phyloP scores from a whole-genome alignment of 2,329 filamentous ascomycete species.

The Ophiostoma piceae region DNA sequence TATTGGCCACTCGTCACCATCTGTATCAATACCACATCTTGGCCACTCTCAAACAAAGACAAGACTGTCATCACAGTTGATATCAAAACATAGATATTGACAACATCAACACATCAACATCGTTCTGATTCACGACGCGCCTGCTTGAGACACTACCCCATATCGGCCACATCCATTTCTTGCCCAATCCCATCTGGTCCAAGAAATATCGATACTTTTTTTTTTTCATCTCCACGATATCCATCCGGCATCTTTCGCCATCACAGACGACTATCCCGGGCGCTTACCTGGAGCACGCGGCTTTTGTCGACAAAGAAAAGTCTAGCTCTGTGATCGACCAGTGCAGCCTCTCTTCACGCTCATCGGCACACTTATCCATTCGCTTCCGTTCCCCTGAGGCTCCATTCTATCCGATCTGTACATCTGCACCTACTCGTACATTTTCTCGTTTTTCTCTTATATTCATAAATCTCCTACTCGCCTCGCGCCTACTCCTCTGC shows the following conservation, averaged over 20 bases:
- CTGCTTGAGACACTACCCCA: not conserved
- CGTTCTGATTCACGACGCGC: not conserved
- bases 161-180: not conserved
- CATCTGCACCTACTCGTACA: not conserved
- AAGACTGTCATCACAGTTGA: not conserved
- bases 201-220: not conserved
- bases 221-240: not conserved
- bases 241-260: not conserved
- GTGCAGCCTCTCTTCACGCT: not conserved
- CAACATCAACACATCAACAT: not conserved
- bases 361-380: not conserved
- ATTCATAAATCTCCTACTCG: not conserved
- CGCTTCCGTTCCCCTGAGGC: not conserved
- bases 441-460: not conserved
- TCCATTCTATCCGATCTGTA: not conserved
- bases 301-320: not conserved
- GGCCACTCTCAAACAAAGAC: not conserved
- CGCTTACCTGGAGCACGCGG: not conserved
- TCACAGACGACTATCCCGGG: not conserved
- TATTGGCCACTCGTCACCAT: not conserved
- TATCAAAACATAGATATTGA: too few species aligned
- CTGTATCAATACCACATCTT: not conserved
- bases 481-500: not conserved
- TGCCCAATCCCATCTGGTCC: not conserved
- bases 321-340: not conserved